A percentile compares a stretch with the other conserved stretches of the same genome.
Conservation (phyloP, 2,329 filamentous ascomycete genomes). For the Aurifilum marmelostoma region DNA sequence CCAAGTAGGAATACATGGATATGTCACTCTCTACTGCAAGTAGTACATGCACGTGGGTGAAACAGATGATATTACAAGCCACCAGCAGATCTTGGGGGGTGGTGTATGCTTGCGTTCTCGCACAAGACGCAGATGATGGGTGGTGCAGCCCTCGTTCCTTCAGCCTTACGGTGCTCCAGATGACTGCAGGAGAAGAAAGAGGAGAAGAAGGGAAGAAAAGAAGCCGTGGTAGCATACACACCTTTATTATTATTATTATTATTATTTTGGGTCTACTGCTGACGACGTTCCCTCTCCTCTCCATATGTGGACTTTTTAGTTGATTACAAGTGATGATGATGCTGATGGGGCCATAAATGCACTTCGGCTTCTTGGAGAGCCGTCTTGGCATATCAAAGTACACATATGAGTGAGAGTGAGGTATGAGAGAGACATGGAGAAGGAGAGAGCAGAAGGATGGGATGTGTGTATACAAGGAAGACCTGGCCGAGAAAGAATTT, state of each 20-base stretch:
- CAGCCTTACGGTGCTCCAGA: conserved; percentile 4
- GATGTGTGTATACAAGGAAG: not conserved
- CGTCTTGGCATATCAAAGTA: not conserved
- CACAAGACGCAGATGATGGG: not conserved
- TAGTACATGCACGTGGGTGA: not conserved
- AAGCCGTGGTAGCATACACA: no score
- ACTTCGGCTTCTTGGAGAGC: not conserved
- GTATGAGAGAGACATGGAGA: not conserved
- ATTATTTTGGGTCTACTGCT: not conserved
- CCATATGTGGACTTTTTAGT: not conserved
- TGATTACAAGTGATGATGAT: no score
- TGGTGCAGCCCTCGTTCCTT: conserved; percentile 3
- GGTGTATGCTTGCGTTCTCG: not conserved
- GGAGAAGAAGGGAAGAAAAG: not conserved
- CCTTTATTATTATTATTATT: no score
- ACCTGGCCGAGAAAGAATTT: not conserved
- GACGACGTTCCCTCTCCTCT: not conserved
- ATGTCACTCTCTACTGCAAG: not conserved
- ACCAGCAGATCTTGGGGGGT: not conserved
- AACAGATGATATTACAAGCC: not conserved
- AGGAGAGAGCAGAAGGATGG: not conserved
- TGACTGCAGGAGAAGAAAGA: conserved; percentile 5
- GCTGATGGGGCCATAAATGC: not conserved
- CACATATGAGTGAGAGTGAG: not conserved
- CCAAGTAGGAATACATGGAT: not conserved